Base-by-base conservation (phyloP, 345 rosid species). In the Psidium friedrichsthalianum region DNA sequence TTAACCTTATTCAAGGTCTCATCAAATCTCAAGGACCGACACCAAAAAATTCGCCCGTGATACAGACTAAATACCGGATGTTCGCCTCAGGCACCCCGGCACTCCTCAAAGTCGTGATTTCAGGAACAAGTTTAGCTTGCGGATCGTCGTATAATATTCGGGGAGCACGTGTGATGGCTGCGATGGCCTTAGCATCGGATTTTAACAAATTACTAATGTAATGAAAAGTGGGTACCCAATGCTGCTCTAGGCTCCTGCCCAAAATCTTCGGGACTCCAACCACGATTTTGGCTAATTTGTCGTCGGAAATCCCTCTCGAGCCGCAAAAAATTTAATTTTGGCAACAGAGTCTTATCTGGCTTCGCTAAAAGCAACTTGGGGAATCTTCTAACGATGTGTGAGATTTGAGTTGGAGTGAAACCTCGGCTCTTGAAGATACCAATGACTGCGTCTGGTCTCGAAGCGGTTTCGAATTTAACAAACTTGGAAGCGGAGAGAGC, bases 261-360 rank as follows among this genome's bases (percentile, higher is more conserved):
- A 89, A 47, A 84, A 88, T n/a, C 40, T 27, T 2, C 1, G 90
- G 88, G 85, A 25, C 27, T 13, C 3, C 21, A 76, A 29, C 6
- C 9, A 88, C 47, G 27, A 87, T 53, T 18, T 32, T 82, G 6
- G 78, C 80, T 29, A 90, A 22, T 4, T 85, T 91, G 24, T 81
- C 6, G 15, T 24, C 53, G 44, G 93, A 88, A 40, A 89, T 11
- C 8, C 93, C 94, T 85, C 57, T 86, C 24, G 93, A 92, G 51
- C 18, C 18, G 11, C 47, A 92, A 85, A 58, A 90, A 90, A 15
- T 91, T 83, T 11, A 92, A 3, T 44, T 92, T 92, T 10, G 83
- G 52, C 57, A 76, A 76, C 36, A 91, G 87, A 56, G 74, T 59
- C 74, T 47, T 88, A 58, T 74, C 91, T 5, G 88, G 91, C 16